Evolutionary conservation across 2,329 filamentous ascomycete species (phyloP).

Genomic region (Sclerotiophoma versabilis): DNA sequence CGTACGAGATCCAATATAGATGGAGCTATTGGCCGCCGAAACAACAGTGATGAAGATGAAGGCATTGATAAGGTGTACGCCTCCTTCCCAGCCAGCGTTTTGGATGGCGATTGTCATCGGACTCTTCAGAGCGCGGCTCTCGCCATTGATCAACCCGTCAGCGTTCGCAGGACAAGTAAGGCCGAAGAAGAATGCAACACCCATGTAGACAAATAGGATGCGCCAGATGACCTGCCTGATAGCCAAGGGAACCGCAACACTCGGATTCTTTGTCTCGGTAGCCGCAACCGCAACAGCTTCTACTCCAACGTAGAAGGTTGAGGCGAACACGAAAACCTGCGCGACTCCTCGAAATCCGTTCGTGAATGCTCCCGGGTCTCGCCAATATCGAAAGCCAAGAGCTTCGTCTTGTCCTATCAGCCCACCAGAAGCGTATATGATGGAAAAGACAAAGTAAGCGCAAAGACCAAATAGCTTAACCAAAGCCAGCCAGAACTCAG

Average conservation of each 20-base stretch:
- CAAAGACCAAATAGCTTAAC: constrained; percentile 50
- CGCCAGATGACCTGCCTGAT: constrained; percentile 55
- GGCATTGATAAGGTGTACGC: constrained; percentile 78
- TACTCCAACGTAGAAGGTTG: constrained; percentile 51
- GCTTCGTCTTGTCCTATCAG: constrained; percentile 41
- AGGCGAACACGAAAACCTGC: constrained; percentile 53
- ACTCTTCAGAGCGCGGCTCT: constrained; percentile 70
- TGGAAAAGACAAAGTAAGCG: constrained; percentile 52
- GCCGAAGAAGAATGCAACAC: constrained; percentile 57
- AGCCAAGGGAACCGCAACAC: constrained; percentile 56
- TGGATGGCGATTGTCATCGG: constrained; percentile 59
- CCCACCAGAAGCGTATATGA: constrained; percentile 47
- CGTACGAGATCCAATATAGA: constrained; percentile 79
- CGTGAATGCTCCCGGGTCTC: constrained; percentile 50
- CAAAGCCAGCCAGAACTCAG: constrained; percentile 53
- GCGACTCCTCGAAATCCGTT: constrained; percentile 53
- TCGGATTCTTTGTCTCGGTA: constrained; percentile 52
- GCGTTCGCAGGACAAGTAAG: constrained; percentile 75
- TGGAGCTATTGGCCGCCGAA: constrained; percentile 67
- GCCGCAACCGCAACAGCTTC: constrained; percentile 49
- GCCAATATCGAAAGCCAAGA: constrained; percentile 49
- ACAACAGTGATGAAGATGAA: constrained; percentile 69
- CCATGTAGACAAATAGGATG: constrained; percentile 55
- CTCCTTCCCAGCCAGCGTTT: constrained; percentile 75
- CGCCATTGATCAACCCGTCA: constrained; percentile 66